Percentiles rank a stretch among this genome's conserved stretches.
These are phyloP conservation scores for Diaporthe helianthi DNA, from an alignment of 2,329 filamentous ascomycete genomes.

Conservation along the genomic window DNA sequence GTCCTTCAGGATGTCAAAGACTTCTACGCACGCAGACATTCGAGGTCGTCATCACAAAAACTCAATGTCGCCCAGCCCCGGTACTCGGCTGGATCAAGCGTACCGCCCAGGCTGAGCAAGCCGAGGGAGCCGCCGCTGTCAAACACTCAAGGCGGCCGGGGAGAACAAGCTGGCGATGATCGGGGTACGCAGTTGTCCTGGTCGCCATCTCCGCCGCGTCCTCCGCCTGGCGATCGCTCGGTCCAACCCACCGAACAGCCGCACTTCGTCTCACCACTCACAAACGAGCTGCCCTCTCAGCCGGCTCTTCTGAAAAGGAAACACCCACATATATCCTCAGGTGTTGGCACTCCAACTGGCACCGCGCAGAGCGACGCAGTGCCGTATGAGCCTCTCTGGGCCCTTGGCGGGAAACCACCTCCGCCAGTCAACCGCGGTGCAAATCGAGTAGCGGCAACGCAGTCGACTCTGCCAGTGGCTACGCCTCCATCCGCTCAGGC, in stretches of 20 bases:
- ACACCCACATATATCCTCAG: slow-evolving; percentile 15
- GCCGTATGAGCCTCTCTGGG: slow-evolving; percentile 42
- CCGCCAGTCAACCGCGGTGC: slow-evolving; percentile 38
- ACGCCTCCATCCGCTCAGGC: slow-evolving; percentile 46
- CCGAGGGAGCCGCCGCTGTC: not conserved
- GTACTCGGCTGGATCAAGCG: not conserved
- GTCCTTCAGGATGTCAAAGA: slow-evolving; percentile 42
- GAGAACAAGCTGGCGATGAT: not conserved
- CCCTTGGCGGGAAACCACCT: slow-evolving; percentile 36
- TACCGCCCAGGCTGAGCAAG: not conserved
- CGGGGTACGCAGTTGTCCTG: not conserved
- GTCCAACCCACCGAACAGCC: not conserved
- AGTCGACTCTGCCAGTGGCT: slow-evolving; percentile 32
- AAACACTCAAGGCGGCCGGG: not conserved
- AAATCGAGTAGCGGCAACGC: slow-evolving; percentile 23
- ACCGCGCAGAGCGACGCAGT: slow-evolving; percentile 42
- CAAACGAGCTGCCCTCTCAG: not conserved
- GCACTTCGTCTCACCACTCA: not conserved
- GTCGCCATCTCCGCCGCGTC: slow-evolving; percentile 4
- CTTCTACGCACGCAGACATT: slow-evolving; percentile 34
- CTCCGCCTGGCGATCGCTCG: not conserved
- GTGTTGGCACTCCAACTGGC: slow-evolving; percentile 40
- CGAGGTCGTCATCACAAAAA: slow-evolving; percentile 35
- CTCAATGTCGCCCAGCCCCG: slow-evolving; percentile 24
- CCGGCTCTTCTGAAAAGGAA: slow-evolving; percentile 9